Evolutionary conservation across 2,329 filamentous ascomycete species (phyloP).

Genomic region (Sclerotinia borealis): DNA sequence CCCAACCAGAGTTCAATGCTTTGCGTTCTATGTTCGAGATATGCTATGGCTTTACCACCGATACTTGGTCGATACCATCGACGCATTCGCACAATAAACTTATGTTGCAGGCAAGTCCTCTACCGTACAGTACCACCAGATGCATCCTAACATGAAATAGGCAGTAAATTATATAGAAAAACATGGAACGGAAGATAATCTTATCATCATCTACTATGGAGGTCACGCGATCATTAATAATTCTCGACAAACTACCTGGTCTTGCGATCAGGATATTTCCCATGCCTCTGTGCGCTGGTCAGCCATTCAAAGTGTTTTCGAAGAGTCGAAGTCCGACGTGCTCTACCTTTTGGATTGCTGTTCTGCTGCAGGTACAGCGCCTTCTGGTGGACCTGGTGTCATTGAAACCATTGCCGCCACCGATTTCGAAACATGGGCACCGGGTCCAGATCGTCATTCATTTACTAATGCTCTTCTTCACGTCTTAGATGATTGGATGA

Average conservation of each 20-base stretch:
- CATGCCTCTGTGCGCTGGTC: slow-evolving; percentile 21
- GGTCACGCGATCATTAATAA: slow-evolving; percentile 22
- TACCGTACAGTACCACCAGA: background rate
- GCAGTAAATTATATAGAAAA: slow-evolving; percentile 21
- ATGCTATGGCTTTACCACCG: slow-evolving; percentile 22
- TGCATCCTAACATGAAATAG: slow-evolving; percentile 9
- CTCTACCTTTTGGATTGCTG: slow-evolving; percentile 22
- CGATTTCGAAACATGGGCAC: slow-evolving; percentile 16
- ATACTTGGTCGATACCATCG: slow-evolving; percentile 23
- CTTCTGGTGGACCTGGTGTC: slow-evolving; percentile 11
- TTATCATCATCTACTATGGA: slow-evolving; percentile 25
- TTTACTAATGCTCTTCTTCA: slow-evolving; percentile 21
- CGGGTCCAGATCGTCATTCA: slow-evolving; percentile 16
- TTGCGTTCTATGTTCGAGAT: slow-evolving; percentile 20
- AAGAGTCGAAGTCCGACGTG: slow-evolving; percentile 18
- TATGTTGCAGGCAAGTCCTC: slow-evolving; percentile 18
- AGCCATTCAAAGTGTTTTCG: slow-evolving; percentile 22
- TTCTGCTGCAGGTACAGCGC: slow-evolving; percentile 19
- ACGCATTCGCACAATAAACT: slow-evolving; percentile 22
- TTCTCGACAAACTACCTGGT: slow-evolving; percentile 21
- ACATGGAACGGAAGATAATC: slow-evolving; percentile 17
- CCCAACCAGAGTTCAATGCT: slow-evolving; percentile 19
- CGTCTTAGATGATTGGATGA: slow-evolving; percentile 21
- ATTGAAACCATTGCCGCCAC: slow-evolving; percentile 22
- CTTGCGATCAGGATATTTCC: slow-evolving; percentile 8